A percentile compares a stretch with the other conserved stretches of the same genome.
Evolutionary conservation across 306 rosid genomes (phyloP).

Genomic region (Styphnolobium japonicum): DNA sequence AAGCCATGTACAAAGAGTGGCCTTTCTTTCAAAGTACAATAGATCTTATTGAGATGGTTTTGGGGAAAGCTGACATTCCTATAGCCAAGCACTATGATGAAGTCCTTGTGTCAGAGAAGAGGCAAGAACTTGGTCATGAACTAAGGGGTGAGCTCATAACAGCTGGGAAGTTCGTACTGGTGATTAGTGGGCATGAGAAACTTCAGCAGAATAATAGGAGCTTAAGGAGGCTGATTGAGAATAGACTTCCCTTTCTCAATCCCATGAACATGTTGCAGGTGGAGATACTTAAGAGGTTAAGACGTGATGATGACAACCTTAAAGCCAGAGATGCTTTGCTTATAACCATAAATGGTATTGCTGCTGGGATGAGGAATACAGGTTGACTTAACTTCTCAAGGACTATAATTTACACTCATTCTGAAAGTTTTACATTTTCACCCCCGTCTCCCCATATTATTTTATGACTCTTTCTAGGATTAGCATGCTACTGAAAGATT

Average conservation of each 20-base stretch:
- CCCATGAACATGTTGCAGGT: conserved; percentile 92
- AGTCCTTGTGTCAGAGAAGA: conserved; percentile 70
- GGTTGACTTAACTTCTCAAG: conserved; percentile 50
- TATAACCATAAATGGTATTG: conserved; percentile 88
- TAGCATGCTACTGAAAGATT: background rate
- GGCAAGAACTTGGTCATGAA: conserved; percentile 61
- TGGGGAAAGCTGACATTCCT: conserved; percentile 84
- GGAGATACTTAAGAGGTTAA: conserved; percentile 83
- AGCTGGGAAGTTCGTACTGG: conserved; percentile 65
- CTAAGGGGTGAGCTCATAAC: conserved; percentile 64
- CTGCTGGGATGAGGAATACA: conserved; percentile 97
- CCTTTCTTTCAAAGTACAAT: conserved; percentile 84
- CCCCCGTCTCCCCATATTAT: background rate
- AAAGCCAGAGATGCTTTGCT: conserved; percentile 87
- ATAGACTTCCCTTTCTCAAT: conserved; percentile 85
- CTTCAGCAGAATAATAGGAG: conserved; percentile 72
- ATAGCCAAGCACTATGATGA: conserved; percentile 96
- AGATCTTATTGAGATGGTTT: conserved; percentile 94
- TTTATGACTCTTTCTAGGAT: background rate
- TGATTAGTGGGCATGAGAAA: conserved; percentile 80
- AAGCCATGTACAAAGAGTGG: conserved; percentile 90
- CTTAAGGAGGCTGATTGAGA: conserved; percentile 89
- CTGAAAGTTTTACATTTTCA: background rate
- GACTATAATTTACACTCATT: conserved; percentile 5
- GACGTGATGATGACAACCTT: conserved; percentile 68